Conservation (phyloP, 192 early-diverging fungal species). For the Chytriomyces sp. region DNA sequence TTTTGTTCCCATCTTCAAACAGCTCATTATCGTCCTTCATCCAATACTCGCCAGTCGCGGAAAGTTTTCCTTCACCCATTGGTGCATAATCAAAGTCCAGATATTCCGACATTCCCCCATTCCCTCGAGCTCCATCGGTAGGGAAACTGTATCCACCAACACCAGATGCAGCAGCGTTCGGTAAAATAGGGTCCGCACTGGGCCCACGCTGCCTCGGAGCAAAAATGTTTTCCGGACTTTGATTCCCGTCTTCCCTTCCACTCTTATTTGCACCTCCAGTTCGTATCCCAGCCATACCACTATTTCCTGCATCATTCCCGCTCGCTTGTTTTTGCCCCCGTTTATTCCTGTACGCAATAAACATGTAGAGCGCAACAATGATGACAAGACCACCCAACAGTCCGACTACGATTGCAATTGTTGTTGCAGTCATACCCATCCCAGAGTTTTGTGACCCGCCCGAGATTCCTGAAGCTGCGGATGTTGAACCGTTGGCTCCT, state of each 20-base stretch:
- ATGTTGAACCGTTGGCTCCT: too few relatives aligned
- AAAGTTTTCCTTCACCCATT: background rate
- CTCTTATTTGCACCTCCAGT: background rate
- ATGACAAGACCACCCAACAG: constrained; percentile 6
- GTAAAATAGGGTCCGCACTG: background rate
- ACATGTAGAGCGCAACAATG: constrained; percentile 13
- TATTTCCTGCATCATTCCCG: background rate
- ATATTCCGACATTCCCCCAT: too few relatives aligned
- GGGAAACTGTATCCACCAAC: background rate
- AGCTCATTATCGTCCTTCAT: background rate
- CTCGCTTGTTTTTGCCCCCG: background rate
- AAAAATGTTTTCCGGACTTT: background rate
- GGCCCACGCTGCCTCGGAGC: background rate
- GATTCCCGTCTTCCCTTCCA: background rate
- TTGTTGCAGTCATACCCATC: constrained; percentile 1
- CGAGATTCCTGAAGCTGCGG: background rate
- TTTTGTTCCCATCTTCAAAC: too few relatives aligned
- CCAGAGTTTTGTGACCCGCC: background rate
- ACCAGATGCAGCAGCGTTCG: background rate
- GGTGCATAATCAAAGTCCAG: background rate
- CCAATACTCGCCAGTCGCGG: background rate
- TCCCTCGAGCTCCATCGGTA: too few relatives aligned
- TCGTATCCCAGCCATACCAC: background rate
- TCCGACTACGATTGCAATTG: constrained; percentile 14
- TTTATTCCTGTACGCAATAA: constrained; percentile 15